Conservation (phyloP, 768 basidiomycete genomes). For the Tylopilus sp. region DNA sequence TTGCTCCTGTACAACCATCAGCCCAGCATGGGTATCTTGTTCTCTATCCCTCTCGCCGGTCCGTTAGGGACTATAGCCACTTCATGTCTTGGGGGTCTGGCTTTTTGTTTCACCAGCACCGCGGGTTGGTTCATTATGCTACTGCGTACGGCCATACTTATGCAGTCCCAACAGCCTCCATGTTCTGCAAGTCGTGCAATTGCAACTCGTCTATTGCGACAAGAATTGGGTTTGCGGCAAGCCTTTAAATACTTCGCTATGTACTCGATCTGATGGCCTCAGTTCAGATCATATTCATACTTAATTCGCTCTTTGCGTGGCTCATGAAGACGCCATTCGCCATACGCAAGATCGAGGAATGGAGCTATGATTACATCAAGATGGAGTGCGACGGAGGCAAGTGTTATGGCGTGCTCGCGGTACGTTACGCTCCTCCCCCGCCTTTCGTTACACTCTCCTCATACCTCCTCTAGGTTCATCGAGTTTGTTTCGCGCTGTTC, state of each 20-base stretch:
- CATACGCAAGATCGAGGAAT: slow-evolving; percentile 83
- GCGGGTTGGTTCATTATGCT: slow-evolving; percentile 52
- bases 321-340: slow-evolving; percentile 90
- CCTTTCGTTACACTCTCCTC: neutral
- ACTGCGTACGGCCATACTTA: slow-evolving; percentile 6
- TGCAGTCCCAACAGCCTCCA: slow-evolving; percentile 57
- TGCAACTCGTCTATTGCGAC: slow-evolving; percentile 99
- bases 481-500: slow-evolving; percentile 92
- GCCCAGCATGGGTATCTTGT: slow-evolving; percentile 62
- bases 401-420: slow-evolving; percentile 95
- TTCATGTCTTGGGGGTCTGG: slow-evolving; percentile 79
- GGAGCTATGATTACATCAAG: slow-evolving; percentile 96
- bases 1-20: slow-evolving; percentile 1
- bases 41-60: slow-evolving; percentile 72
- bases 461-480: slow-evolving; percentile 62
- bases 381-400: slow-evolving; percentile 93
- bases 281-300: slow-evolving; percentile 85
- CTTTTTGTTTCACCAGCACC: slow-evolving; percentile 84
- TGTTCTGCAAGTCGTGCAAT: slow-evolving; percentile 98
- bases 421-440: slow-evolving; percentile 36
- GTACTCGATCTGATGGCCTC: neutral
- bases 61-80: slow-evolving; percentile 68
- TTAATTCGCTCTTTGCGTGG: slow-evolving; percentile 97
- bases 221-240: slow-evolving; percentile 89
- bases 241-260: slow-evolving; percentile 22